Percentiles rank a stretch among this genome's conserved stretches.
Conservation (phyloP, 2,329 filamentous ascomycete genomes). For the Ilyonectria robusta region DNA sequence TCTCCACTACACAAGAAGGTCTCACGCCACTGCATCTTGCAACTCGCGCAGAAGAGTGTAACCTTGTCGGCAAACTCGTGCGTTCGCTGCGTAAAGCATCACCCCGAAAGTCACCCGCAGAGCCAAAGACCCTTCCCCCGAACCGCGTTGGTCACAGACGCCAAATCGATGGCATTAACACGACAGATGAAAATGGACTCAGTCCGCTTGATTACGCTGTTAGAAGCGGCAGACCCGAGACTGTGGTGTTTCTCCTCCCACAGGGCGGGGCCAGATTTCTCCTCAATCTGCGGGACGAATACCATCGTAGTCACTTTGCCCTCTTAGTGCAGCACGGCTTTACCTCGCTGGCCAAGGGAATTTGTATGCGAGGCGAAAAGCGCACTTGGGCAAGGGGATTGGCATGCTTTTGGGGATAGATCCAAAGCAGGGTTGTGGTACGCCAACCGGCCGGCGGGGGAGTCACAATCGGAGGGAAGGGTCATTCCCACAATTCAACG, state of each 20-base stretch:
- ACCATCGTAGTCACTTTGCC: too few species aligned
- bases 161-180: background rate
- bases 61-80: background rate
- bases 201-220: background rate
- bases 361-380: too few species aligned
- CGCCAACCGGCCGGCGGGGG: too few species aligned
- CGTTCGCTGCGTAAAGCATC: background rate
- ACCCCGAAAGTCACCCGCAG: background rate
- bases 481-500: too few species aligned
- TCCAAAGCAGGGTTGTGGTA: too few species aligned
- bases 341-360: too few species aligned
- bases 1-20: background rate
- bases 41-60: background rate
- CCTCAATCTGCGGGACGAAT: too few species aligned
- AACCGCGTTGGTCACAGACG: background rate
- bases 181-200: background rate
- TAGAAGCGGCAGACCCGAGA: background rate
- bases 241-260: background rate
- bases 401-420: too few species aligned
- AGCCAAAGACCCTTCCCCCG: background rate
- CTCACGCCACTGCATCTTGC: background rate
- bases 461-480: too few species aligned
- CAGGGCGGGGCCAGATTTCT: too few species aligned
- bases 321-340: too few species aligned
- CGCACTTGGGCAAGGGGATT: too few species aligned